Conservation (phyloP, 345 rosid species). For the Aquilaria yunnanensis region DNA sequence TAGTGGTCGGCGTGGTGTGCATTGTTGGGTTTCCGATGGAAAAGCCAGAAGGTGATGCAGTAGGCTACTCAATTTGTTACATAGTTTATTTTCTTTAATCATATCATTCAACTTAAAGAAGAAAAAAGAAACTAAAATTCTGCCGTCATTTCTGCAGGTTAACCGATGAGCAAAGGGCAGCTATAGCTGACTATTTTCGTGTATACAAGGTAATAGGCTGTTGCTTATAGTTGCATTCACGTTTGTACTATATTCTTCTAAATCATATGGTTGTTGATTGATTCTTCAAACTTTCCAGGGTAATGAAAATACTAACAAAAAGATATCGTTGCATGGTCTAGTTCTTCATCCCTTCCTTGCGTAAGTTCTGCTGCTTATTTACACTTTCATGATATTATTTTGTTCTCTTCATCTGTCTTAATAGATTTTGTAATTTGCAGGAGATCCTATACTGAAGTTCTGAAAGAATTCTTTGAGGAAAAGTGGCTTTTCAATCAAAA, state of each 20-base stretch:
- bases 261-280: slow-evolving; percentile 4
- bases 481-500: slow-evolving; percentile 59
- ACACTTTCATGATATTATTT: slow-evolving; percentile 3
- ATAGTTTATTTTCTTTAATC: slow-evolving; percentile 1
- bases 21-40: slow-evolving; percentile 96
- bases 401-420: slow-evolving; percentile 8
- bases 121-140: slow-evolving; percentile 1
- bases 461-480: slow-evolving; percentile 65
- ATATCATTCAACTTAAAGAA: not conserved
- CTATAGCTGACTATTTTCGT: slow-evolving; percentile 85
- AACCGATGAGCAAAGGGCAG: slow-evolving; percentile 85
- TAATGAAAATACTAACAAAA: slow-evolving; percentile 75
- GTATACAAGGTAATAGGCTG: slow-evolving; percentile 59
- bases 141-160: slow-evolving; percentile 37
- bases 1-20: slow-evolving; percentile 97
- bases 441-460: slow-evolving; percentile 77
- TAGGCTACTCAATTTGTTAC: not conserved
- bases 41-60: slow-evolving; percentile 75
- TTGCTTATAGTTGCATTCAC: not conserved
- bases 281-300: slow-evolving; percentile 40
- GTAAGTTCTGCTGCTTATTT: slow-evolving; percentile 34
- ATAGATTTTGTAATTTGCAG: slow-evolving; percentile 31
- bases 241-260: not conserved
- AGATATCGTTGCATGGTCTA: slow-evolving; percentile 56
- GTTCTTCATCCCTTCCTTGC: slow-evolving; percentile 87